Percentiles rank a stretch among this genome's conserved stretches.
Evolutionary conservation across 2,329 filamentous ascomycete species (phyloP).

Genomic region (Arachnomyces sp.): DNA sequence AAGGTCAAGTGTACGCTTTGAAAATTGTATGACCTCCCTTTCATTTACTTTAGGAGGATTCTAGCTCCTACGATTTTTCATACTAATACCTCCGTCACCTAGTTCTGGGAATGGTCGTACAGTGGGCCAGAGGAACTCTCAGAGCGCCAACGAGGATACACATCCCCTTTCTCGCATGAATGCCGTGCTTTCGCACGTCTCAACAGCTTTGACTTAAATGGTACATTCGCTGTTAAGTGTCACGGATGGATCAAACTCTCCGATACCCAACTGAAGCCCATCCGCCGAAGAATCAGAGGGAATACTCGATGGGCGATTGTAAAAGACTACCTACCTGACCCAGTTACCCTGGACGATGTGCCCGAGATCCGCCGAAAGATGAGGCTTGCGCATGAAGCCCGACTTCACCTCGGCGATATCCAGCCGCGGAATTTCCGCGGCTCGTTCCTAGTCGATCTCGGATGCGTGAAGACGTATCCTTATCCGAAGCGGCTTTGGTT

Average conservation of each 20-base stretch:
- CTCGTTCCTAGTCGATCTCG: slow-evolving; percentile 4
- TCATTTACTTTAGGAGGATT: too few relatives aligned
- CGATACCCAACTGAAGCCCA: neutral
- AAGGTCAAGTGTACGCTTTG: slow-evolving; percentile 5
- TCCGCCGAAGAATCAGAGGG: too few relatives aligned
- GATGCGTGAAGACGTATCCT: slow-evolving; percentile 4
- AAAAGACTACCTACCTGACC: slow-evolving; percentile 1
- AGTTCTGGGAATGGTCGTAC: too few relatives aligned
- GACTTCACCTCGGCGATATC: neutral
- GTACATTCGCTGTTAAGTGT: slow-evolving; percentile 1
- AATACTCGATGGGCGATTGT: neutral
- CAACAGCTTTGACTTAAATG: neutral
- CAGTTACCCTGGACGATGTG: neutral
- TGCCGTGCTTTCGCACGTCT: slow-evolving; percentile 1
- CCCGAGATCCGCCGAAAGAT: slow-evolving; percentile 1
- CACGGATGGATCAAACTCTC: slow-evolving; percentile 1
- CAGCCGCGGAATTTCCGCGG: slow-evolving; percentile 1
- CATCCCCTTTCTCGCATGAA: slow-evolving; percentile 2
- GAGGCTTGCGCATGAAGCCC: neutral
- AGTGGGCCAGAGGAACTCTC: too few relatives aligned
- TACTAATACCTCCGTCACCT: too few relatives aligned
- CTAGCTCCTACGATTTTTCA: too few relatives aligned
- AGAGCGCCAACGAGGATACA: neutral
- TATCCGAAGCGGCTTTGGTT: slow-evolving; percentile 4
- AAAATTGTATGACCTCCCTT: slow-evolving; percentile 8